Evolutionary conservation across 257 asterid species (phyloP).

Genomic region (Solanum bukasovii): DNA sequence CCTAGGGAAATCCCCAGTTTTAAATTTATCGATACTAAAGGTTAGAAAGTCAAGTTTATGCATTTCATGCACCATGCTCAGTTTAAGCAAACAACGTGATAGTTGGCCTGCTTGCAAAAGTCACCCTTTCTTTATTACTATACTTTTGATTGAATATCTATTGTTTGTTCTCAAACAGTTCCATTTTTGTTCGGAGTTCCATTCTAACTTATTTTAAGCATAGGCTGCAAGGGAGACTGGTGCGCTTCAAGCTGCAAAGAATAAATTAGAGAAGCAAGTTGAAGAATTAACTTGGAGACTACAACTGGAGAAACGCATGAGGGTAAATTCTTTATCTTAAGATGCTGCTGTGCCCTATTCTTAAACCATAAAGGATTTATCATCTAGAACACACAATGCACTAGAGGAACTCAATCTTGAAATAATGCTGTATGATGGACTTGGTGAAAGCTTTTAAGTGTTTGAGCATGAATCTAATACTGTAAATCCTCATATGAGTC

Average conservation of each 20-base stretch:
- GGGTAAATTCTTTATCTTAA: not conserved
- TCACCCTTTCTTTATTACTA: not conserved
- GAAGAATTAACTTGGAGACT: constrained; percentile 7
- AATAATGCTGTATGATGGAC: not conserved
- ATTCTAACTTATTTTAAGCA: not conserved
- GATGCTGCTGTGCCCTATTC: not conserved
- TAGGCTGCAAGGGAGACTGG: constrained; percentile 7
- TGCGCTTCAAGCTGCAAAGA: constrained; percentile 4
- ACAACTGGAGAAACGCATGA: constrained; percentile 9
- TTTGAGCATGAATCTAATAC: not conserved
- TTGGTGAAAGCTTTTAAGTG: not conserved
- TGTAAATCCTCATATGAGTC: not conserved
- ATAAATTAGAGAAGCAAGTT: constrained; percentile 6
- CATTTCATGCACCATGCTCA: not conserved
- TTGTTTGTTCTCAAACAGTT: not conserved
- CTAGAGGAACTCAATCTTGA: not conserved
- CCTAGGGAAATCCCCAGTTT: not conserved
- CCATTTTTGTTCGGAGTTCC: not conserved
- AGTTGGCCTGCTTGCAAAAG: not conserved
- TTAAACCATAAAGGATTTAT: not conserved
- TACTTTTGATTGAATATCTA: not conserved
- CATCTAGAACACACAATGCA: not conserved
- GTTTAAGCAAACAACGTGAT: not conserved
- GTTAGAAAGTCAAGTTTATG: not conserved
- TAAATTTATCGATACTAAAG: not conserved